A percentile compares a stretch with the other conserved stretches of the same genome.
phyloP scores from a whole-genome alignment of 2,329 filamentous ascomycete species.

The Pseudogymnoascus sp. region DNA sequence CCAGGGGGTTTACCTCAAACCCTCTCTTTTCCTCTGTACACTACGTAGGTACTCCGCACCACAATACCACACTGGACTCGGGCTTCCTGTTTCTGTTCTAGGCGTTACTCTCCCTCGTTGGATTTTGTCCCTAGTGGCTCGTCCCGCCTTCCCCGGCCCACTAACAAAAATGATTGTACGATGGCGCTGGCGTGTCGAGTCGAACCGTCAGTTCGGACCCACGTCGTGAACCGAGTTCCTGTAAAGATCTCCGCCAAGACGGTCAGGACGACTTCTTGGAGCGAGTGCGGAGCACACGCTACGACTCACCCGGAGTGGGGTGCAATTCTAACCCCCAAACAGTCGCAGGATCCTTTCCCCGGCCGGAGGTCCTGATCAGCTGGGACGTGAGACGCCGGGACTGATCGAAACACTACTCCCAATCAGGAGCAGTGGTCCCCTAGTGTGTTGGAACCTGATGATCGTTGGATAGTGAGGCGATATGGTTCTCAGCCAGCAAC shows the following conservation, averaged over 20 bases:
- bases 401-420: not conserved
- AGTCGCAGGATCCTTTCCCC: constrained; percentile 2
- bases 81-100: not conserved
- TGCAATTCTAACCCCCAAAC: not conserved
- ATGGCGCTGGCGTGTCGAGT: not conserved
- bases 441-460: not conserved
- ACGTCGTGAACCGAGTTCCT: not conserved
- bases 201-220: not conserved
- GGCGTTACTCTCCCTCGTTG: not conserved
- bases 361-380: not conserved
- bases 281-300: constrained; percentile 3
- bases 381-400: constrained; percentile 5
- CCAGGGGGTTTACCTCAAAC: not conserved
- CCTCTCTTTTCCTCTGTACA: not conserved
- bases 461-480: not conserved
- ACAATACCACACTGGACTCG: not conserved
- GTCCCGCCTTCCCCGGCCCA: constrained; percentile 5
- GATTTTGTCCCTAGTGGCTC: constrained; percentile 1
- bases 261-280: constrained; percentile 4
- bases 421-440: not conserved
- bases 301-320: not conserved
- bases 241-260: constrained; percentile 4
- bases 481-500: not conserved
- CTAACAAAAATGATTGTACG: not conserved
- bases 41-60: not conserved